Conservation (phyloP, 108 stramenopile genomes). For the Nitzschia sp. region DNA sequence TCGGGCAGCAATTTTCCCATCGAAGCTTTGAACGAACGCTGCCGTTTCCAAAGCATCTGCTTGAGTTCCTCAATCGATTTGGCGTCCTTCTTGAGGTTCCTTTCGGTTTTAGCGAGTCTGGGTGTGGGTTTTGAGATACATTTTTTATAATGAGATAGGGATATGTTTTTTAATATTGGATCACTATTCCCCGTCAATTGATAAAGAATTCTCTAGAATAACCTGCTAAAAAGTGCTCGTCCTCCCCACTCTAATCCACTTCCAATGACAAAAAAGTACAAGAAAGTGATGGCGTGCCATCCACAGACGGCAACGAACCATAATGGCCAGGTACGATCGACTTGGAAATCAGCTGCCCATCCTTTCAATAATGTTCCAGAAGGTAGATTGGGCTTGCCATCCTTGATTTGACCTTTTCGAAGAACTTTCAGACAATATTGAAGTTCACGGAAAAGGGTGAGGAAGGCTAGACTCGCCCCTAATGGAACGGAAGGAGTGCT, state of each 20-base stretch:
- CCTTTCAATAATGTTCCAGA: background rate
- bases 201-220: background rate
- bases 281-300: conserved; percentile 3
- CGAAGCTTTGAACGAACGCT: too few species aligned
- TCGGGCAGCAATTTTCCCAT: too few species aligned
- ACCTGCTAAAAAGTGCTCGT: background rate
- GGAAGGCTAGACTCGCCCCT: conserved; percentile 5
- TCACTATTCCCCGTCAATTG: too few species aligned
- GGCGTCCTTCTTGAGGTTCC: too few species aligned
- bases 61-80: too few species aligned
- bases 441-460: conserved; percentile 8
- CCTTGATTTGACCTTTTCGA: background rate
- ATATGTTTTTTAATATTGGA: too few species aligned
- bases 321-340: conserved; percentile 1
- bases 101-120: too few species aligned
- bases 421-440: background rate
- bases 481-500: background rate
- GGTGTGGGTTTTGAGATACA: too few species aligned
- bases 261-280: conserved; percentile 7
- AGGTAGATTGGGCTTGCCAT: conserved; percentile 1
- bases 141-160: too few species aligned
- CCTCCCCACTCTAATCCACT: conserved; percentile 8
- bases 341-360: background rate
- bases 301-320: conserved; percentile 7
- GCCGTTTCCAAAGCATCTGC: too few species aligned